A percentile compares a stretch with the other conserved stretches of the same genome.
These are phyloP conservation scores for Arthrobotrys iridis DNA, from an alignment of 2,329 filamentous ascomycete genomes.

Conservation along the genomic window DNA sequence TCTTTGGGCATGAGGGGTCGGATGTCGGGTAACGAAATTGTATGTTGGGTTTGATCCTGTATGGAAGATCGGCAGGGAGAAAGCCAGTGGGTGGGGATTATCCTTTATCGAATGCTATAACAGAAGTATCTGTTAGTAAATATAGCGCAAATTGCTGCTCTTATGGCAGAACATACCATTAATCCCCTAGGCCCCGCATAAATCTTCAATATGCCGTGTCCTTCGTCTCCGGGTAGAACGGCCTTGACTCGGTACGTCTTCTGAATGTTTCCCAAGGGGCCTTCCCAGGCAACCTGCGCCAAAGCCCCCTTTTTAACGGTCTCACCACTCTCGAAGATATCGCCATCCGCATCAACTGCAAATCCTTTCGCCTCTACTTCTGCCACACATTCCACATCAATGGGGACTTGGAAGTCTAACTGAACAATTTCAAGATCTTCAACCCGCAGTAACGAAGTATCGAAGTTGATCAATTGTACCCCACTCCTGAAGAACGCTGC, in stretches of 20 bases:
- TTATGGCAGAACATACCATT: constrained; percentile 68
- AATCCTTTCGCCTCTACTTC: constrained; percentile 89
- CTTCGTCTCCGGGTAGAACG: constrained; percentile 88
- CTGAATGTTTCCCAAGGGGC: constrained; percentile 70
- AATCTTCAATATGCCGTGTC: constrained; percentile 84
- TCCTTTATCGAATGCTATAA: constrained; percentile 84
- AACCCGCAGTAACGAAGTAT: constrained; percentile 83
- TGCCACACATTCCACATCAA: constrained; percentile 89
- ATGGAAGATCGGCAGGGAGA: constrained; percentile 89
- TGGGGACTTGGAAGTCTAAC: constrained; percentile 83
- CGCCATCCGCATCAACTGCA: constrained; percentile 84
- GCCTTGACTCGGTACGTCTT: constrained; percentile 96
- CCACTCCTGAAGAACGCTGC: constrained; percentile 86
- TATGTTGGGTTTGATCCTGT: constrained; percentile 92
- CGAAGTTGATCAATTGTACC: constrained; percentile 85
- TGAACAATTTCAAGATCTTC: constrained; percentile 95
- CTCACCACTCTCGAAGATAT: constrained; percentile 92
- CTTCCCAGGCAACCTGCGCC: constrained; percentile 85
- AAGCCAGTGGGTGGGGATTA: constrained; percentile 89
- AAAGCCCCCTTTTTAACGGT: constrained; percentile 84
- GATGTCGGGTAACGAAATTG: constrained; percentile 90
- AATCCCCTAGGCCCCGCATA: constrained; percentile 94
- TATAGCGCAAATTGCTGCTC: not conserved
- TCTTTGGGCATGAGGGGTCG: constrained; percentile 94
- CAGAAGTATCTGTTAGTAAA: constrained; percentile 36